Percentiles rank a stretch among this genome's conserved stretches.
Evolutionary conservation across 2,329 filamentous ascomycete species (phyloP).

Genomic region (Zarea fungicola): DNA sequence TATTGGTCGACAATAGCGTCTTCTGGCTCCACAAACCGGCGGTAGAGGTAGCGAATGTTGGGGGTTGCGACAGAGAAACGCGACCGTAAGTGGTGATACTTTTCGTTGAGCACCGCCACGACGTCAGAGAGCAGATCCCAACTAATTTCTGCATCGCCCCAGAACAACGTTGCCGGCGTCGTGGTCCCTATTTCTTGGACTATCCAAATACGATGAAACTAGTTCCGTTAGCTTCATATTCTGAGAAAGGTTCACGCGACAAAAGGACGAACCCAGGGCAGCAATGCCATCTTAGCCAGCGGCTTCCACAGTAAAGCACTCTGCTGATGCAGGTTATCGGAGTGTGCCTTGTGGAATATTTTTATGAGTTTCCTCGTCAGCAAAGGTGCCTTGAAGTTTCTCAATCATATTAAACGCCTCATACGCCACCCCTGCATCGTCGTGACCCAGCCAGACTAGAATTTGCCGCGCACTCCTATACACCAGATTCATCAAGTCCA

Average conservation of each 20-base stretch:
- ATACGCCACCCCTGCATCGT: constrained; percentile 23
- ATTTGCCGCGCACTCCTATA: constrained; percentile 29
- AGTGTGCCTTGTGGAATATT: constrained; percentile 25
- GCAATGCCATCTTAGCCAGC: constrained; percentile 26
- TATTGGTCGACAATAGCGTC: constrained; percentile 21
- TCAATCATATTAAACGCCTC: constrained; percentile 25
- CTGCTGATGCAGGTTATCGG: constrained; percentile 25
- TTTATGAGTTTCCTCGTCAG: constrained; percentile 24
- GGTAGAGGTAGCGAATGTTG: constrained; percentile 28
- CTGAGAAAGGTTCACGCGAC: not conserved
- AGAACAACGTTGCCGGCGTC: constrained; percentile 29
- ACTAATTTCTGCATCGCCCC: constrained; percentile 28
- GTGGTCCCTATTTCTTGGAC: constrained; percentile 32
- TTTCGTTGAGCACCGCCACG: constrained; percentile 26
- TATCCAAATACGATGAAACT: constrained; percentile 34
- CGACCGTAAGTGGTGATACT: constrained; percentile 27
- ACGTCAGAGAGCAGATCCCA: constrained; percentile 29
- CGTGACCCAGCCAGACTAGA: constrained; percentile 32
- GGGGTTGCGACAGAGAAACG: constrained; percentile 27
- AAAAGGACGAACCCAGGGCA: constrained; percentile 27
- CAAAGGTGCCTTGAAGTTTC: constrained; percentile 24
- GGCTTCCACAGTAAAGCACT: constrained; percentile 26
- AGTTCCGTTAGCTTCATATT: not conserved
- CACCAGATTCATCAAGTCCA: constrained; percentile 33
- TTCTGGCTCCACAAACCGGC: constrained; percentile 29